These are phyloP conservation scores for Codiaeum variegatum DNA, from an alignment of 441 rosid species.

Conservation along the genomic window DNA sequence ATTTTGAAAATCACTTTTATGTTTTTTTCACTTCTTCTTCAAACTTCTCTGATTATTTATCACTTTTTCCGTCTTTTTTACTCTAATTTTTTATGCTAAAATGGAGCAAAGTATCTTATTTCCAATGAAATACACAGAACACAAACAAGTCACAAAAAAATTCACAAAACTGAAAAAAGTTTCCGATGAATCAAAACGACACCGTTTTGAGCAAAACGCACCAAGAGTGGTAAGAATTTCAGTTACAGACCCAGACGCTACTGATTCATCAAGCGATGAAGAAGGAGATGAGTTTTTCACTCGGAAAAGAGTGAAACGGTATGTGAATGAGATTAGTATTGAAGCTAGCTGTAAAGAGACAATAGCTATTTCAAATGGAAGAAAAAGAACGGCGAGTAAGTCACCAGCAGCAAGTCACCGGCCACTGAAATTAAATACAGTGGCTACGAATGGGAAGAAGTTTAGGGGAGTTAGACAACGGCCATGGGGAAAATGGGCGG, in stretches of 20 bases:
- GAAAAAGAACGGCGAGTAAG: constrained; percentile 34
- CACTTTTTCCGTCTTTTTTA: constrained; percentile 12
- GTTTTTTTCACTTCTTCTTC: constrained; percentile 21
- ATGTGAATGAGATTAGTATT: constrained; percentile 59
- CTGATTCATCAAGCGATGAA: constrained; percentile 93
- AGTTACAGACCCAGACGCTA: constrained; percentile 68
- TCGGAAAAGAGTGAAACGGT: constrained; percentile 59
- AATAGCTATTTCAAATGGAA: constrained; percentile 8
- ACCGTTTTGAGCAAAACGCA: neutral
- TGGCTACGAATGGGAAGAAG: constrained; percentile 36
- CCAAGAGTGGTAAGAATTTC: constrained; percentile 47
- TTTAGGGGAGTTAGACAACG: constrained; percentile 87
- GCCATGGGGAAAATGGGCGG: constrained; percentile 99
- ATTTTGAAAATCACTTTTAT: neutral
- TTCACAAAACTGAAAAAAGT: constrained; percentile 27
- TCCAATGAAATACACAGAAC: constrained; percentile 64
- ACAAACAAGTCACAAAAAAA: constrained; percentile 42
- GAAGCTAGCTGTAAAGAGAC: constrained; percentile 25
- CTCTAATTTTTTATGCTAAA: constrained; percentile 32
- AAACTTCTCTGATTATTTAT: constrained; percentile 13
- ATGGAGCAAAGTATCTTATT: constrained; percentile 47
- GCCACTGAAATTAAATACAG: constrained; percentile 20
- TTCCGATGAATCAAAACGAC: constrained; percentile 18
- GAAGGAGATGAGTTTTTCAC: constrained; percentile 38
- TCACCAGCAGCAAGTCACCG: constrained; percentile 9